Evolutionary conservation across 176 grass and related monocot genomes (phyloP), one percentile per base, ranked within the genome.

Genomic region (Avena sativa): DNA sequence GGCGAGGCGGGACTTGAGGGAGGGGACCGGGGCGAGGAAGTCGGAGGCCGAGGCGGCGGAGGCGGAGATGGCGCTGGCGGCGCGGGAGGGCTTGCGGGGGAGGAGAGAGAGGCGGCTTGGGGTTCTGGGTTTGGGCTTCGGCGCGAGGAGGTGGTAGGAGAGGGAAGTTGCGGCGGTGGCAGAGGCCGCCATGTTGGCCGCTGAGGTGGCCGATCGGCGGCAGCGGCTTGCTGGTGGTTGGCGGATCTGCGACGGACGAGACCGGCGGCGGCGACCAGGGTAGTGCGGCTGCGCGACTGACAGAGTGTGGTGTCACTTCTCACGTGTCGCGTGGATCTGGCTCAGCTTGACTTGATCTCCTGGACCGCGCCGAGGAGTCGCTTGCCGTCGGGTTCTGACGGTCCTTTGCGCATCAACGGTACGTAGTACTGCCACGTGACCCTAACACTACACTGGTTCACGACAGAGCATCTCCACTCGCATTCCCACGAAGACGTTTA

Each of bases 1-100:
- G 49, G 90, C 82, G 6, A 96, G 88, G 36, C 97, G 87, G 52
- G 89, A 88, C 81, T 98, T 98, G 53, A 96, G 92, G 34, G 88
- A 84, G 1, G 58, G 76, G 12, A 65, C 75, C 1, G 79, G 40
- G 30, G 81, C 32, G 32, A 82, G 71, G 77, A 88, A 76, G 20
- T 91, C 85, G 32, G 90, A 81, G 3, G 69, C 75, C 3, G 78
- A 44, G 53, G 80, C 65, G 51, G 88, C 84, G 62, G 73, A 50
- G 17, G 70, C 77, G 56, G 88, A 80, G 81, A 71, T 12, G 68
- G 70, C 71, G 0, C 59, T 25, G 62, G 64, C 76, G 17, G 76
- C 48, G 82, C 68, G 26, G 15, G 55, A 6, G 59, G 64, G 16
- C 53, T 58, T 50, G 77, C 71, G 12, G 75, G 83, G 43, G 89